Base-by-base conservation (phyloP, 257 asterid species). In the Solanum lycopersicoides region DNA sequence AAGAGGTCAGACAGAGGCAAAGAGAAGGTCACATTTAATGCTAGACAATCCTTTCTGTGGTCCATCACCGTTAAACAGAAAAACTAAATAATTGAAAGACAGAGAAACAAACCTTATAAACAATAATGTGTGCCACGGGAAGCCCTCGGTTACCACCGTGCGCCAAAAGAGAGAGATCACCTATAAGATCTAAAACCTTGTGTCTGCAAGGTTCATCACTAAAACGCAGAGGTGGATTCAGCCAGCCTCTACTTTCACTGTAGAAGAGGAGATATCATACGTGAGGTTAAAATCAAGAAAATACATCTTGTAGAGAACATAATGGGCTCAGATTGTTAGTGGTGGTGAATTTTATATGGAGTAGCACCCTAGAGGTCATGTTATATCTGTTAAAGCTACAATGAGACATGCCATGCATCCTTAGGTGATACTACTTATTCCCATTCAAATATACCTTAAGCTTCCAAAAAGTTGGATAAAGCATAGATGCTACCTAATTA, bases 101-200 rank as follows among this genome's bases (percentile, higher is more conserved):
- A 80, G 73, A 88, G 90, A 88, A n/a, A 79, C 63, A 3, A 20
- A 93, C 98, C 98, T 97, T 97, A 91, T 94, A 97, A 82, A 94
- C 98, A 92, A 95, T 71, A 42, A 95, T 88, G 87, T 93, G 96
- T 85, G 98, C 98, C 90, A 95, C 94, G 42, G 91, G 92, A 90
- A 97, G 93, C 85, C 99, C 99, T 88, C 95, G 99, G 92, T 89
- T 94, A 66, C 99, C 98, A 87, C 90, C 91, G 85, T 89, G 89
- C 87, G 98, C 98, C 86, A 97, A 92, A 89, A 97, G 98, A 86
- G 99, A 97, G 83, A 97, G 83, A 86, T 97, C 99, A 44, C 99
- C 99, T 87, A 97, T 95, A 89, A 97, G 95, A 93, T 97, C 99
- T 87, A 97, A 91, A 87, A 93, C 95, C 94, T 97, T 97, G 89